A percentile compares a stretch with the other conserved stretches of the same genome.
phyloP scores from a whole-genome alignment of 129 eudicot genomes.

The Chrysanthemum makinoi region DNA sequence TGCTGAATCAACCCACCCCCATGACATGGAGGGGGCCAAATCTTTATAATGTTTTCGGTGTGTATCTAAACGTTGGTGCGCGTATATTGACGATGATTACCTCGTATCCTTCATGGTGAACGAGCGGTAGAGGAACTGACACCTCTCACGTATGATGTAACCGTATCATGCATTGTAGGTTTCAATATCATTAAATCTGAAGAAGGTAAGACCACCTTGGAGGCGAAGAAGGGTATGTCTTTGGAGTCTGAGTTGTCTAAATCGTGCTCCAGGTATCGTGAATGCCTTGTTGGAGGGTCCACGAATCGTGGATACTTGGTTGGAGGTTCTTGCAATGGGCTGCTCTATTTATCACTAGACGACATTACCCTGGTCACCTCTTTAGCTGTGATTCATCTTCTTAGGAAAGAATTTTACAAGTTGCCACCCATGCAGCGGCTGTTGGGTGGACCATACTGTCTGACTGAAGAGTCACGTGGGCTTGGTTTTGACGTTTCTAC shows the following conservation, averaged over 20 bases:
- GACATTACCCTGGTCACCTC: not conserved
- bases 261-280: not conserved
- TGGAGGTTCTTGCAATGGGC: not conserved
- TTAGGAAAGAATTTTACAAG: not conserved
- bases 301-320: not conserved
- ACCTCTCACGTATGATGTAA: no score
- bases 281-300: not conserved
- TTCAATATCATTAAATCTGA: not conserved
- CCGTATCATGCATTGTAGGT: not conserved
- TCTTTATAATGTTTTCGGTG: no score
- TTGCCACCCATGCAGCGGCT: not conserved
- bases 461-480: not conserved
- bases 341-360: not conserved
- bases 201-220: not conserved
- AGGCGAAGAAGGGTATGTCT: not conserved
- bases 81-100: no score
- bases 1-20: no score
- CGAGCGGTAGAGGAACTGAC: no score
- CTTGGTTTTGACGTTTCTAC: conserved; percentile 11
- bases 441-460: not conserved
- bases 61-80: no score
- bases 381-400: conserved; percentile 5
- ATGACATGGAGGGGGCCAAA: no score
- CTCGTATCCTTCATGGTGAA: no score
- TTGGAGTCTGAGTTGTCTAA: not conserved